phyloP scores from a whole-genome alignment of 2,329 filamentous ascomycete genomes.

The Aureobasidium zeae region DNA sequence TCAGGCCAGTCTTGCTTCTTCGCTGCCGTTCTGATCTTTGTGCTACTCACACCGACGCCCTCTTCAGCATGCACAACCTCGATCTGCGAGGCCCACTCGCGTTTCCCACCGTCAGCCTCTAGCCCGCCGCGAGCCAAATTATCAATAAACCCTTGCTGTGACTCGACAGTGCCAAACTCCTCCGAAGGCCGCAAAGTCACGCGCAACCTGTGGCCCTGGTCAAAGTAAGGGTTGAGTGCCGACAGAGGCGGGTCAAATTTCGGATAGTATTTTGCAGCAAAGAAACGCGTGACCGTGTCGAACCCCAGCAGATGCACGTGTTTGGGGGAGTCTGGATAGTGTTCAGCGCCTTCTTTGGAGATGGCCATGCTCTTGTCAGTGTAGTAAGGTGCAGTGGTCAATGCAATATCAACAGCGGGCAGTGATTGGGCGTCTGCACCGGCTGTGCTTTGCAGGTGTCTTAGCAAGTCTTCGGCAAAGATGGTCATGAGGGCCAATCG shows the following conservation, averaged over 20 bases:
- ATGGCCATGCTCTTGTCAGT: constrained; percentile 60
- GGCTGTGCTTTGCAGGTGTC: constrained; percentile 15
- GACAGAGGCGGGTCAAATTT: constrained; percentile 38
- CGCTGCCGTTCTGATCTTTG: constrained; percentile 52
- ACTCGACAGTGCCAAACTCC: constrained; percentile 48
- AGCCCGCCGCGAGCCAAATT: constrained; percentile 39
- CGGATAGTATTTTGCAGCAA: constrained; percentile 64
- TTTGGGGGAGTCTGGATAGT: constrained; percentile 28
- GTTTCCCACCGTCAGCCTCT: constrained; percentile 45
- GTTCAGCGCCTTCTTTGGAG: constrained; percentile 29
- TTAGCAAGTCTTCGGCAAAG: constrained; percentile 50
- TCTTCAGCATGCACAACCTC: constrained; percentile 48
- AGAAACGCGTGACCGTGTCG: constrained; percentile 65
- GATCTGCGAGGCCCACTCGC: constrained; percentile 51
- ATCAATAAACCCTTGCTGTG: constrained; percentile 48
- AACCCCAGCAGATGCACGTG: constrained; percentile 67
- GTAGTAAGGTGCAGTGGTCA: constrained; percentile 66
- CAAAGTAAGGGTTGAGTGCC: constrained; percentile 55
- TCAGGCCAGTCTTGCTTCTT: constrained; percentile 38
- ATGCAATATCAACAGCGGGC: constrained; percentile 51
- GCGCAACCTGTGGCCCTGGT: constrained; percentile 47
- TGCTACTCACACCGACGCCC: constrained; percentile 46
- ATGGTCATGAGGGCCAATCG: constrained; percentile 62
- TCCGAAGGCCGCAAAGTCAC: constrained; percentile 56
- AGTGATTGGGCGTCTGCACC: constrained; percentile 25